Conservation (phyloP, 345 rosid species). For the Aethionema arabicum region DNA sequence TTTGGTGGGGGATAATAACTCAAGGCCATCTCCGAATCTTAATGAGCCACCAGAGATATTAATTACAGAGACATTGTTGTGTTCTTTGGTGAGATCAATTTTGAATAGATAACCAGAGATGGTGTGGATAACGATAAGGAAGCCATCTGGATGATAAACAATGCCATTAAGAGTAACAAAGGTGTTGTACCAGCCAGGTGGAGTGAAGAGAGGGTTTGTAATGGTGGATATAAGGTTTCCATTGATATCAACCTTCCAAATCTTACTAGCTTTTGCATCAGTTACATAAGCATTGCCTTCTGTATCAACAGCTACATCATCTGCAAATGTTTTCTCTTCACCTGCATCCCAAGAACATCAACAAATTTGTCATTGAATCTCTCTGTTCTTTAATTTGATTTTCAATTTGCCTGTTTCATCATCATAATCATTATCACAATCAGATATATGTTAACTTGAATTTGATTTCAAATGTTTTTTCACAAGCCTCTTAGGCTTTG, state of each 20-base stretch:
- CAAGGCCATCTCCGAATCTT: constrained; percentile 71
- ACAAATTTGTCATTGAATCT: too few species aligned
- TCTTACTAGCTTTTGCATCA: constrained; percentile 57
- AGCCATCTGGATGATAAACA: constrained; percentile 79
- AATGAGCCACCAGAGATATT: constrained; percentile 55
- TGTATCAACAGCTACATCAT: constrained; percentile 74
- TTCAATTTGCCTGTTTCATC: too few species aligned
- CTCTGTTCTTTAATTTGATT: too few species aligned
- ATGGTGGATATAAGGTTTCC: constrained; percentile 60
- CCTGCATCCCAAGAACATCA: constrained; percentile 24
- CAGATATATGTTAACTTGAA: not conserved
- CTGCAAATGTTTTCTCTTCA: constrained; percentile 69
- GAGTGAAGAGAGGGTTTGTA: constrained; percentile 55
- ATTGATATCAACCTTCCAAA: constrained; percentile 67
- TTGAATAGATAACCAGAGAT: constrained; percentile 59
- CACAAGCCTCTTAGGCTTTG: not conserved
- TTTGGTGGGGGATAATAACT: constrained; percentile 60
- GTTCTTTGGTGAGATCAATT: constrained; percentile 50
- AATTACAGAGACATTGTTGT: constrained; percentile 44
- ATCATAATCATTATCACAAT: too few species aligned
- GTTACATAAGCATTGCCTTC: constrained; percentile 80
- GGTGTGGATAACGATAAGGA: constrained; percentile 72
- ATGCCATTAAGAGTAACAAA: constrained; percentile 74
- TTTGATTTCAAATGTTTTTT: not conserved
- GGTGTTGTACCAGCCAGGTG: constrained; percentile 69